Percentiles rank a stretch among this genome's conserved stretches.
phyloP scores from a whole-genome alignment of 805 yeast genomes.

The Aciculoconidium aculeatum region DNA sequence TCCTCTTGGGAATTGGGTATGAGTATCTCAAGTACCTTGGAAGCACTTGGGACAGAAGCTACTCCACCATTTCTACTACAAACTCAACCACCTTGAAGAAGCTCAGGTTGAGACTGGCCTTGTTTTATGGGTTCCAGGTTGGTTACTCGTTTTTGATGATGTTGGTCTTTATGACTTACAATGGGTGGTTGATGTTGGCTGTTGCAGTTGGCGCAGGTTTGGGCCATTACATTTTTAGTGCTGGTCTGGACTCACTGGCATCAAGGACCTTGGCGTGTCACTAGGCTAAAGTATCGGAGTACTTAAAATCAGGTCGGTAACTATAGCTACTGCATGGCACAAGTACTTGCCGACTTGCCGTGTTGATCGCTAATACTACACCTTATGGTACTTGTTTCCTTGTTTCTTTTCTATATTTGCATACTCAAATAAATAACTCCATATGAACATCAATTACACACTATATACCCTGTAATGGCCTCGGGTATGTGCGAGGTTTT shows the following conservation, averaged over 20 bases:
- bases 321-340: no score
- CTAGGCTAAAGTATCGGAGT: no score
- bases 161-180: constrained; percentile 84
- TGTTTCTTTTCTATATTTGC: no score
- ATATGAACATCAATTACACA: no score
- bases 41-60: constrained; percentile 21
- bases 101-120: constrained; percentile 28
- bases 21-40: constrained; percentile 44
- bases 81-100: constrained; percentile 8
- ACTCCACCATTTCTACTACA: constrained; percentile 6
- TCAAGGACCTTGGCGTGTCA: constrained; percentile 29
- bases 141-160: constrained; percentile 66
- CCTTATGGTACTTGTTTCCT: no score
- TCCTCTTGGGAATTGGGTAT: constrained; percentile 48
- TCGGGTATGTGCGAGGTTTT: no score
- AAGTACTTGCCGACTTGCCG: no score
- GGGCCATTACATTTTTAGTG: constrained; percentile 61
- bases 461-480: no score
- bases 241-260: constrained; percentile 7
- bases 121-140: constrained; percentile 58
- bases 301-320: no score
- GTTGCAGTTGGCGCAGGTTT: constrained; percentile 66
- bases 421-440: no score
- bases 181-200: constrained; percentile 78
- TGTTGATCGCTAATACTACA: no score